Base-by-base conservation (phyloP, 805 yeast species). In the Pichia cephalocereana region DNA sequence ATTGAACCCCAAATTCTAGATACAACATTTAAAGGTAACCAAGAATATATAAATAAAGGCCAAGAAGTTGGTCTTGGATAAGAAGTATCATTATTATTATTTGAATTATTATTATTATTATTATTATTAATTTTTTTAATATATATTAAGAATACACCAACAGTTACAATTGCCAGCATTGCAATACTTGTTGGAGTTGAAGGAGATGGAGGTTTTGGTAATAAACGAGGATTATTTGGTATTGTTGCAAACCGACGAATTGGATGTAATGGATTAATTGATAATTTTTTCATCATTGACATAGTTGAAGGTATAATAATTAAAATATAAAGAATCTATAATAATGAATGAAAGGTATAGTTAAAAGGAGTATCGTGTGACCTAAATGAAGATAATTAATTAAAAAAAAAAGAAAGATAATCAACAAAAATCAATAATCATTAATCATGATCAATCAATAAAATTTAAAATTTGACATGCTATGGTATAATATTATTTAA, bases 1-100 rank as follows among this genome's bases (percentile, higher is more conserved):
- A 93, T 76, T 57, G 79, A 80, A 32, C 99, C 99, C 99, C 99
- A 93, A 41, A 91, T 67, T 52, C 99, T 77, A 0, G 97, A 89
- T 34, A 89, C 72, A 1, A 96, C 86, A 61, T 90, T 88, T 62
- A 93, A 74, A 1, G 99, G 99, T 43, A 93, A 71, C 2, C 96
- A 82, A 4, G 89, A 80, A 66, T 93, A 93, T 31, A 93, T 83
- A 60, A 87, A 90, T 48, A 91, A 77, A 40, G 84, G 82, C 97
- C 97, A 90, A 9, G 95, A 83, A 54, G 78, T 77, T 9, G 89
- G 90, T 3, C 37, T 9, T 10, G 37, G 37, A 15, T 34, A 34
- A 6, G 8, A 2, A 1, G 37, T 3, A 34, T 32, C 37, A 32
- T 34, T 12, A 5, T 5, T 23, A 23, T 23, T 23, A 23, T 23